These are phyloP conservation scores for Penicillium lagena DNA, from an alignment of 495 filamentous ascomycete genomes.

Conservation along the genomic window DNA sequence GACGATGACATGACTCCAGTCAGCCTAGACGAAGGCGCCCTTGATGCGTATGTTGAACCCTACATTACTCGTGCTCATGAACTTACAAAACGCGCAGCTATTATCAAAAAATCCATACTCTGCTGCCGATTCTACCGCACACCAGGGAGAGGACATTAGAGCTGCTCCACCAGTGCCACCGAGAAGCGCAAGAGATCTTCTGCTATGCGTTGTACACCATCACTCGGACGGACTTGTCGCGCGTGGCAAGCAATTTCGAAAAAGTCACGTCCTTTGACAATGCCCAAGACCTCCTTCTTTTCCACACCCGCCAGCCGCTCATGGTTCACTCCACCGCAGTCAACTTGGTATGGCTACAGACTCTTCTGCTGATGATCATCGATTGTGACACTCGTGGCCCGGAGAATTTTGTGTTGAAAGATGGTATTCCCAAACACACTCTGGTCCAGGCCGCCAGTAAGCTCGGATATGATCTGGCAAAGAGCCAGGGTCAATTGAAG, in stretches of 20 bases:
- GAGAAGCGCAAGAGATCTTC: conserved; percentile 63
- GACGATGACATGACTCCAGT: conserved; percentile 36
- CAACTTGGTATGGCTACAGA: conserved; percentile 38
- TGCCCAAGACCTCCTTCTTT: conserved; percentile 42
- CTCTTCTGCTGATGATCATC: conserved; percentile 37
- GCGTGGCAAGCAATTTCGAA: conserved; percentile 30
- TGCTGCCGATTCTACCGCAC: conserved; percentile 67
- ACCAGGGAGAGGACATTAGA: conserved; percentile 56
- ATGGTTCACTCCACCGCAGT: conserved; percentile 28
- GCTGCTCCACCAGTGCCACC: conserved; percentile 53
- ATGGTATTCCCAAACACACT: conserved; percentile 35
- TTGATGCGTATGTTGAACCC: conserved; percentile 31
- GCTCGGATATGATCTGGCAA: conserved; percentile 36
- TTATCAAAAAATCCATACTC: conserved; percentile 62
- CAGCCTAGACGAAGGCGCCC: conserved; percentile 37
- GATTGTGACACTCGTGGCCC: conserved; percentile 40
- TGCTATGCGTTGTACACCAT: conserved; percentile 56
- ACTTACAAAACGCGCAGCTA: conserved; percentile 46
- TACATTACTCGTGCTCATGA: not conserved
- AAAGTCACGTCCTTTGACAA: conserved; percentile 35
- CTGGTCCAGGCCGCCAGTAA: conserved; percentile 36
- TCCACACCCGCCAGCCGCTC: conserved; percentile 46
- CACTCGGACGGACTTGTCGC: conserved; percentile 33
- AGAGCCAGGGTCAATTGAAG: conserved; percentile 33
- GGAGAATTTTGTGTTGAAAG: conserved; percentile 37